Conservation (phyloP, 140 eudicot species). For the Oenanthe javanica region DNA sequence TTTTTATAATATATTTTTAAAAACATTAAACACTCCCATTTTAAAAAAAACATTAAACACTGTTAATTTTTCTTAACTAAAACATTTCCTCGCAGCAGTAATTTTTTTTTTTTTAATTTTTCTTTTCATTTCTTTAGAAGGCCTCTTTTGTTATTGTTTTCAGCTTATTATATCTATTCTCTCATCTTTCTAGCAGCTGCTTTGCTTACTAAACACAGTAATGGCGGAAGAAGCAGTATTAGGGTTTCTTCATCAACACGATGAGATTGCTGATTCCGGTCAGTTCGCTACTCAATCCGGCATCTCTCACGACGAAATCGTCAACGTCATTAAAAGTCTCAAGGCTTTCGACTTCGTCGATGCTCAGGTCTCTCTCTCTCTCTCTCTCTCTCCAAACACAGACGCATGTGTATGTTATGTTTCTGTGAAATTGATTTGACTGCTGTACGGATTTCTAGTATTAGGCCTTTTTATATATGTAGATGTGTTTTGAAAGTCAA, state of each 20-base stretch:
- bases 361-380: slow-evolving; percentile 45
- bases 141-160: no score
- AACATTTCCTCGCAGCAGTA: no score
- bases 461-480: not conserved
- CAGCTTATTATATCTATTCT: no score
- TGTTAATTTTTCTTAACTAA: no score
- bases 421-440: not conserved
- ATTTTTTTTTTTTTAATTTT: no score
- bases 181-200: not conserved
- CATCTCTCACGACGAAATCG: slow-evolving; percentile 62
- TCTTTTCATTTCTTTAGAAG: no score
- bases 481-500: not conserved
- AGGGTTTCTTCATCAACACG: slow-evolving; percentile 50
- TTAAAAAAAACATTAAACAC: no score
- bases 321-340: slow-evolving; percentile 71
- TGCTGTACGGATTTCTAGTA: no score
- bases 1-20: no score
- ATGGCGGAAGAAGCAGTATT: slow-evolving; percentile 88
- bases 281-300: slow-evolving; percentile 51
- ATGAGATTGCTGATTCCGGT: slow-evolving; percentile 59
- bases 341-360: slow-evolving; percentile 49
- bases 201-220: not conserved
- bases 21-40: no score
- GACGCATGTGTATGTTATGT: no score
- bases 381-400: not conserved